Conservation (phyloP, 2,329 filamentous ascomycete species). For the Daldinia sp. region DNA sequence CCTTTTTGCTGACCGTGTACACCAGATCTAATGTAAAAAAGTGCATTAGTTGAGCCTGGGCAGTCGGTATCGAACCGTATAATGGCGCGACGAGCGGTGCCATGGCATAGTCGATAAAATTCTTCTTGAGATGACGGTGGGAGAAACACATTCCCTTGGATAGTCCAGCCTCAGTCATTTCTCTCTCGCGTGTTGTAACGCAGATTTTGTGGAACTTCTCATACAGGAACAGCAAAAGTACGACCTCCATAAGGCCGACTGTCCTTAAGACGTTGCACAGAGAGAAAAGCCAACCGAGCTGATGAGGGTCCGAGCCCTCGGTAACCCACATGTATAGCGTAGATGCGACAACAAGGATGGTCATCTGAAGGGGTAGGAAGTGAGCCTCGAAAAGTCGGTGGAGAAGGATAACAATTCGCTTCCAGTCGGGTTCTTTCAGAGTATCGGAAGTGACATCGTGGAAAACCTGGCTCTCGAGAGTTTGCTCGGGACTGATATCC, state of each 20-base stretch:
- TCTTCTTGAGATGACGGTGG: conserved; percentile 65
- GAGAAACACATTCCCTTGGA: conserved; percentile 75
- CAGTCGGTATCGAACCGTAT: conserved; percentile 75
- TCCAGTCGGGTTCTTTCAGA: conserved; percentile 65
- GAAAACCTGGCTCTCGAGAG: conserved; percentile 65
- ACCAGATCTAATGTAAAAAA: conserved; percentile 77
- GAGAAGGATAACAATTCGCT: conserved; percentile 68
- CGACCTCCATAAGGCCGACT: conserved; percentile 71
- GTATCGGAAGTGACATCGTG: conserved; percentile 66
- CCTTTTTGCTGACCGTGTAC: conserved; percentile 79
- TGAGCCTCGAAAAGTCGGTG: conserved; percentile 81
- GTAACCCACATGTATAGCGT: conserved; percentile 69
- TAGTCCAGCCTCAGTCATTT: conserved; percentile 75
- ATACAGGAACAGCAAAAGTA: conserved; percentile 74
- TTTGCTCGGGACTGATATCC: conserved; percentile 55
- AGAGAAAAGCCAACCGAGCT: conserved; percentile 69
- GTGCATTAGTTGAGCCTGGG: conserved; percentile 76
- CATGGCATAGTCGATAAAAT: conserved; percentile 72
- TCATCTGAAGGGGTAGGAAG: conserved; percentile 76
- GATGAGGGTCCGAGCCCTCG: conserved; percentile 62
- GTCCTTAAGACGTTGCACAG: conserved; percentile 71
- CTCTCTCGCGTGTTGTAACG: conserved; percentile 69
- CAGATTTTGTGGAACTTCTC: conserved; percentile 74
- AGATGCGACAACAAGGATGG: conserved; percentile 72
- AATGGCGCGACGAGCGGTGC: conserved; percentile 76